A percentile compares a stretch with the other conserved stretches of the same genome.
Conservation (phyloP, 176 grass and related monocot species). For the Triticum timopheevii region DNA sequence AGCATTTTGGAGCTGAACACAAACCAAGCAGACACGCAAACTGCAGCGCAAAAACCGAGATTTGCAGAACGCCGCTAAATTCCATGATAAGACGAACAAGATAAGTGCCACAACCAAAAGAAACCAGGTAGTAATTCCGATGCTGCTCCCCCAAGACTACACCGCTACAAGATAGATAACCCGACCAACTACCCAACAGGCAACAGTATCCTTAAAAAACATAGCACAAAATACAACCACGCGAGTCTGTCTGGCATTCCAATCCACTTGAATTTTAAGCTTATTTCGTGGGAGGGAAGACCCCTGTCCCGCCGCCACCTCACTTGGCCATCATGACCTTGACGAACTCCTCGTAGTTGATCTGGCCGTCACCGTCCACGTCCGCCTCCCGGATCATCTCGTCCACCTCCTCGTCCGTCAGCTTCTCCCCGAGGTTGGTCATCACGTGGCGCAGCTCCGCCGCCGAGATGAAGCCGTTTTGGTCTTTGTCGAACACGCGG, state of each 20-base stretch:
- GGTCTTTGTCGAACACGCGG: constrained; percentile 74
- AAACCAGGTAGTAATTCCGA: constrained; percentile 43
- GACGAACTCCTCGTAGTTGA: constrained; percentile 73
- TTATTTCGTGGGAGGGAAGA: constrained; percentile 24
- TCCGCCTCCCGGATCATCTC: constrained; percentile 80
- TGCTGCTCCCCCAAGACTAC: constrained; percentile 41
- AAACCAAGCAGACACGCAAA: not conserved
- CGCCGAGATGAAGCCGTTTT: constrained; percentile 76
- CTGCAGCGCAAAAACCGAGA: not conserved
- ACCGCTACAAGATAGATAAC: constrained; percentile 25
- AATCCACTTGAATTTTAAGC: constrained; percentile 14
- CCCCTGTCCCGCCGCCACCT: constrained; percentile 10
- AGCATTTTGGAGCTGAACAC: not conserved
- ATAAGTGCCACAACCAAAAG: constrained; percentile 40
- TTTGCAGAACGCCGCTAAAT: constrained; percentile 11
- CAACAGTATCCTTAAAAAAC: constrained; percentile 11
- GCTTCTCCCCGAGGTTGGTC: constrained; percentile 77
- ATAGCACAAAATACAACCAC: constrained; percentile 43
- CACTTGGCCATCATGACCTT: constrained; percentile 89
- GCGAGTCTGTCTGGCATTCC: not conserved
- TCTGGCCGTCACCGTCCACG: constrained; percentile 67
- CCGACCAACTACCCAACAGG: constrained; percentile 14
- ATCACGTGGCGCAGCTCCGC: constrained; percentile 80
- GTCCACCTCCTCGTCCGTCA: constrained; percentile 62
- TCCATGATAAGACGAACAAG: constrained; percentile 1